These are phyloP conservation scores for Tylopilus rubrobrunneus DNA, from an alignment of 768 basidiomycete species.

Conservation along the genomic window DNA sequence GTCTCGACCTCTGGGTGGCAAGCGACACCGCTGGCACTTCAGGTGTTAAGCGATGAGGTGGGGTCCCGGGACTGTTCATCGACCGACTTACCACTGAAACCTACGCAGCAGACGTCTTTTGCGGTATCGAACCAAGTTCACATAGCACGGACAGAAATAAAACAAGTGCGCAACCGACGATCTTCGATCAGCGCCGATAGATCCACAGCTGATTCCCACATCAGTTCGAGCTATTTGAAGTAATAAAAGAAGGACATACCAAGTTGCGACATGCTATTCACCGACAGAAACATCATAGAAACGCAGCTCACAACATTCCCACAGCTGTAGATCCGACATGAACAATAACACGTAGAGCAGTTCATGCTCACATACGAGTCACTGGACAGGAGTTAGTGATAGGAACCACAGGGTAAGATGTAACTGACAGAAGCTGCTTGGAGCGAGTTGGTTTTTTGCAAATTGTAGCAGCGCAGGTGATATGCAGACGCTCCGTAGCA, in stretches of 20 bases:
- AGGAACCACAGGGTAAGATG: too few relatives aligned
- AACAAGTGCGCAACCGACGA: conserved; percentile 83
- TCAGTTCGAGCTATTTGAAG: neutral
- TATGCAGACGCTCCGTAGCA: too few relatives aligned
- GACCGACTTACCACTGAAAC: conserved; percentile 27
- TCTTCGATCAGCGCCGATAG: conserved; percentile 57
- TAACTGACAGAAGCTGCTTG: too few relatives aligned
- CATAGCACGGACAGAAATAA: conserved; percentile 80
- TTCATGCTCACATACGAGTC: conserved; percentile 74
- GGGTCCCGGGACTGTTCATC: conserved; percentile 3
- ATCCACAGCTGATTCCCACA: conserved; percentile 34
- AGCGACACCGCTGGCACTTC: too few relatives aligned
- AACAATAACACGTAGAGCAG: conserved; percentile 65
- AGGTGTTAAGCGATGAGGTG: too few relatives aligned
- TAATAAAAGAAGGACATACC: conserved; percentile 36
- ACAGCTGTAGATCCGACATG: conserved; percentile 68
- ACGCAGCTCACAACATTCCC: conserved; percentile 75
- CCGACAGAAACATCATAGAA: conserved; percentile 57
- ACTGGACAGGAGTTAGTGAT: too few relatives aligned
- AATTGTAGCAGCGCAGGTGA: too few relatives aligned
- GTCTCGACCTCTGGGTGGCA: too few relatives aligned
- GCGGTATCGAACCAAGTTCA: conserved; percentile 71
- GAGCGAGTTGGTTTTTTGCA: too few relatives aligned
- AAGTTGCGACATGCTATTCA: conserved; percentile 52
- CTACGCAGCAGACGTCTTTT: conserved; percentile 68